Evolutionary conservation across 2,329 filamentous ascomycete genomes (phyloP), one percentile per base, ranked within the genome.

Genomic region (Stemphylium vesicarium): DNA sequence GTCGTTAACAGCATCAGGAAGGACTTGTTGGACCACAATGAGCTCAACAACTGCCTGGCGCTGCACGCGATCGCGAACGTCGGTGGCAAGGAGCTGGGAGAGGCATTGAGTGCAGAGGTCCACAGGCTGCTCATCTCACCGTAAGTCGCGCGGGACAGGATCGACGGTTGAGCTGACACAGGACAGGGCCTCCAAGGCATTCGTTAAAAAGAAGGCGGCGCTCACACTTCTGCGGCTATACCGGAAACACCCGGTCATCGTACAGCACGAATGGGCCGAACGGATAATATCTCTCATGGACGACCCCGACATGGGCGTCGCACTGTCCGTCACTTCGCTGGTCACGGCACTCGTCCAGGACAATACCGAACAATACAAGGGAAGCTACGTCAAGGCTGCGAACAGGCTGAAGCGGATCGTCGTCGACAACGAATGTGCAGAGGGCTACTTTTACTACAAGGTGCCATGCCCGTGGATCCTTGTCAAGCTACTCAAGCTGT

Each of bases 381-480:
- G 92, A 37, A 91, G 91, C 68, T 98, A 97, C 73, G 88, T 92
- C 60, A 99, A 98, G 78, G 94, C 94, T 29, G 94, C 94, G 0
- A 90, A 91, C 58, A 84, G 92, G 52, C 77, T 99, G 67, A 96
- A 96, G 80, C 88, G 91, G 63, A 90, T 98, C 63, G 83, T 97
- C 13, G 88, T 98, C 22, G 94, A 98, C 65, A 89, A 89, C 60
- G 94, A 99, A 66, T 95, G 91, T 69, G 86, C 91, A 0, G 85
- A 87, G 51, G 95, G 98, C 73, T 99, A 99, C 73, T 85, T 97
- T 22, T 99, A 99, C 80, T 99, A 99, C 82, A 97, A 97, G 71
- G 95, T 99, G n/a, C 95, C 95, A 1, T 99, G 95, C 72, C 95
- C 95, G 2, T 99, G 95, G 95, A 88, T 99, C 53, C 93, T 98